Evolutionary conservation across 164 flowering plant genomes (phyloP).

Genomic region (Magnolia kwangsiensis): DNA sequence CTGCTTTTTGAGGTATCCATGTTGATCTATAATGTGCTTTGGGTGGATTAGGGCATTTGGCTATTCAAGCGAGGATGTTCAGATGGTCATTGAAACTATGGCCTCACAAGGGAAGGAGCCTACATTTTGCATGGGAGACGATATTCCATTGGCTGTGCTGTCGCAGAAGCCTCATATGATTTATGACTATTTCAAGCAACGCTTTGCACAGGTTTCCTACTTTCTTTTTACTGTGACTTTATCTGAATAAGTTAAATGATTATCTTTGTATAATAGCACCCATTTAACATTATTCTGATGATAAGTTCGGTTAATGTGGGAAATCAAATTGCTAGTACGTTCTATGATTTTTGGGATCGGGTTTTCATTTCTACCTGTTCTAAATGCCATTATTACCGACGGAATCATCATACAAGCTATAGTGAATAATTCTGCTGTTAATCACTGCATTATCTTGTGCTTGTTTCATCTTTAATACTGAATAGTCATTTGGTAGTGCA

Average conservation of each 20-base stretch:
- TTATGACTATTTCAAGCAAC: conserved; percentile 97
- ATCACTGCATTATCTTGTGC: too few species aligned
- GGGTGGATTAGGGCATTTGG: conserved; percentile 77
- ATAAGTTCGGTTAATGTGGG: too few species aligned
- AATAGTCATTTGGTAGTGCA: too few species aligned
- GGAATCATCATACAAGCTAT: too few species aligned
- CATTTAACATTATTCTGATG: too few species aligned
- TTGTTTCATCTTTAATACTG: too few species aligned
- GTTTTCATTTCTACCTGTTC: too few species aligned
- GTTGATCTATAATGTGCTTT: conserved; percentile 3
- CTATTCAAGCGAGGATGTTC: conserved; percentile 99
- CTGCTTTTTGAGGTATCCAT: too few species aligned
- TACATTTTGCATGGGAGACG: conserved; percentile 99
- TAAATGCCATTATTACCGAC: too few species aligned
- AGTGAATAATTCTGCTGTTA: too few species aligned
- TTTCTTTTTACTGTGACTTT: not conserved
- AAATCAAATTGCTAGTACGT: too few species aligned
- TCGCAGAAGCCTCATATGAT: conserved; percentile 93
- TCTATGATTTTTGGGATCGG: too few species aligned
- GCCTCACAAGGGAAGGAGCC: conserved; percentile 99
- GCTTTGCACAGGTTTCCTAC: conserved; percentile 91
- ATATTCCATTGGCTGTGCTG: conserved; percentile 84
- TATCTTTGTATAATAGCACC: not conserved
- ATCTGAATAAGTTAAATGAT: conserved; percentile 4
- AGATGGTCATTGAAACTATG: conserved; percentile 98